Evolutionary conservation across 2,329 filamentous ascomycete genomes (phyloP).

Genomic region (Trichoderma sp.): DNA sequence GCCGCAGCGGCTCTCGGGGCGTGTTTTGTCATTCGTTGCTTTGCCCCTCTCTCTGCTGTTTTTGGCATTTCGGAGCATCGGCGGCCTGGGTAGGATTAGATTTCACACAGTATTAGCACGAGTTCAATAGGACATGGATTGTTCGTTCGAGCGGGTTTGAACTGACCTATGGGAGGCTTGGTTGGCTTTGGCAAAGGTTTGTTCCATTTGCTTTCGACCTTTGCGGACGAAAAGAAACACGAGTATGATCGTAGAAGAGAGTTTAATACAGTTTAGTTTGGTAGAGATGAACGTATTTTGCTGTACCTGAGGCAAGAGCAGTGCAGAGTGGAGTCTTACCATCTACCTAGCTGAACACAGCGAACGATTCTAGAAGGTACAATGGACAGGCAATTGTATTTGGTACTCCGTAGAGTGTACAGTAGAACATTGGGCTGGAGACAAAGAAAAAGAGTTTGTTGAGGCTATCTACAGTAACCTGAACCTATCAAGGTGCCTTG

Average conservation of each 20-base stretch:
- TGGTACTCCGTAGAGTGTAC: too few species aligned
- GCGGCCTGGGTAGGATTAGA: not conserved
- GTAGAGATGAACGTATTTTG: not conserved
- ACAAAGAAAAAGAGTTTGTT: not conserved
- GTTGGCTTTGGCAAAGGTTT: too few species aligned
- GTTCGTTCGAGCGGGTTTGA: not conserved
- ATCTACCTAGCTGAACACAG: not conserved
- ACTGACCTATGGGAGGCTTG: not conserved
- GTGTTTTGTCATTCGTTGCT: not conserved
- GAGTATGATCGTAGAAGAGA: not conserved
- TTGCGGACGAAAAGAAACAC: not conserved
- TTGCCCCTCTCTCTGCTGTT: not conserved
- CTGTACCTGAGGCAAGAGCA: not conserved
- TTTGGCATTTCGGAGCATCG: conserved; percentile 1
- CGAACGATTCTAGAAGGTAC: not conserved
- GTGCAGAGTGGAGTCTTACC: not conserved
- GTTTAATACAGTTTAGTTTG: not conserved
- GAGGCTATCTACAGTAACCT: not conserved
- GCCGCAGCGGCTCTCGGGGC: not conserved
- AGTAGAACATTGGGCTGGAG: not conserved
- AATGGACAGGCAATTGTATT: not conserved
- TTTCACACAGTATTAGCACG: not conserved
- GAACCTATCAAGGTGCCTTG: not conserved
- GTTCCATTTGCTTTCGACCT: too few species aligned
- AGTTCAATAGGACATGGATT: not conserved